Percentiles rank a stretch among this genome's conserved stretches.
Evolutionary conservation across 2,329 filamentous ascomycete genomes (phyloP).

Genomic region (Pyricularia sp.): DNA sequence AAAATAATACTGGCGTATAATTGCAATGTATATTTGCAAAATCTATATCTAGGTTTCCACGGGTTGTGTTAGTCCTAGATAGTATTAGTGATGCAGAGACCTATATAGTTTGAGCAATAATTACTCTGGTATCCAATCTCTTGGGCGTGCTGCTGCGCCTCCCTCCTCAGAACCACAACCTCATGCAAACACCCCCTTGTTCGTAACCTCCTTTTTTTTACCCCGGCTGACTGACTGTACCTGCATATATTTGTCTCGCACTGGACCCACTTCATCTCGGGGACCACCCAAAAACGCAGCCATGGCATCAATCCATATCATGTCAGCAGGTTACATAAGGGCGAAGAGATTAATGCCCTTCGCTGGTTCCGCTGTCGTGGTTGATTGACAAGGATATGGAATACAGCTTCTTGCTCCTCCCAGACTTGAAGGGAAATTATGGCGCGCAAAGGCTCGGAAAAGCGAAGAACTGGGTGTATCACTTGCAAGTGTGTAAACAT

Average conservation of each 20-base stretch:
- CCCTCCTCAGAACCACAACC: too few relatives aligned
- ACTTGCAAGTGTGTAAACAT: conserved; percentile 6
- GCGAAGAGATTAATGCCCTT: neutral
- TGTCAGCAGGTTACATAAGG: neutral
- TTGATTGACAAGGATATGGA: neutral
- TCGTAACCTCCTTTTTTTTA: neutral
- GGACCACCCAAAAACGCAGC: neutral
- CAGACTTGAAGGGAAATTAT: neutral
- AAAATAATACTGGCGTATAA: too few relatives aligned
- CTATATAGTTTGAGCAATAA: too few relatives aligned
- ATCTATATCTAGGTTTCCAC: too few relatives aligned
- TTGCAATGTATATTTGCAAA: too few relatives aligned
- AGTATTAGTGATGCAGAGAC: too few relatives aligned
- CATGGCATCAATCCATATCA: neutral
- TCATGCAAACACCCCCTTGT: neutral
- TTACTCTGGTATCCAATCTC: too few relatives aligned
- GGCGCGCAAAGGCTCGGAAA: conserved; percentile 3
- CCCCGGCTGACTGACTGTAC: neutral
- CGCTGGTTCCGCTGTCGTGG: neutral
- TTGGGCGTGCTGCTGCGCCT: too few relatives aligned
- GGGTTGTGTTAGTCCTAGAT: too few relatives aligned
- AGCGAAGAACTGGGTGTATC: conserved; percentile 6
- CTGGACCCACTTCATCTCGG: neutral
- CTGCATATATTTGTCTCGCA: neutral
- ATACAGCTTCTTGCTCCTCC: neutral